Base-by-base conservation (phyloP, 225 moss, liverwort and hornwort species). In the Antitrichia curtipendula region DNA sequence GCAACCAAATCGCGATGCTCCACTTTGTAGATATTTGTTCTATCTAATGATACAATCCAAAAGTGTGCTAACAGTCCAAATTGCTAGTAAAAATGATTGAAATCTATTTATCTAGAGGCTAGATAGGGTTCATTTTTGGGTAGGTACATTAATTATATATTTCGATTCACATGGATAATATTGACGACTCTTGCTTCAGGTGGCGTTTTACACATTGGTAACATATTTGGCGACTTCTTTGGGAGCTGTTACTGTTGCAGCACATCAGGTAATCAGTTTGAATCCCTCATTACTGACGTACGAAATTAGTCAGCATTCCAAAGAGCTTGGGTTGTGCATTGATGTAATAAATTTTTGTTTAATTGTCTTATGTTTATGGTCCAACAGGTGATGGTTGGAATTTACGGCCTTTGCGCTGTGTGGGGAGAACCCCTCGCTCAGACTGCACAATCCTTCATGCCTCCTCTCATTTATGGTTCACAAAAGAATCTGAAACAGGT, bases 381-480 rank as follows among this genome's bases (percentile, higher is more conserved):
- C 50, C 14, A 54, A 73, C 82, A 98, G 96, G 96, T 98, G 60
- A 98, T 96, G 98, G 92, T 98, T 87, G 98, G 98, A 86, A 90
- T 98, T 62, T 98, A 95, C 59, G 92, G 94, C 54, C 91, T 98
- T 41, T 96, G 95, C 83, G 91, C 95, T 76, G 96, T 98, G 43
- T 96, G 95, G 91, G 96, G 96, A 78, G 96, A 98, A 79, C 96
- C 96, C 40, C 90, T 96, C 45, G 93, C 95, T 89, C 96, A 98
- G 85, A 98, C 96, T 75, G 98, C 98, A 20, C 96, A 98, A 85
- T 98, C 96, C 43, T 96, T 98, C 71, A 98, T 98, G 96, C 98
- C 98, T 83, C 94, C 93, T 79, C 96, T 98, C 49, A 91, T 98
- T 10, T 92, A 94, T 68, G 98, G 96, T 81, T 72, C 91, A 7